Percentiles rank a stretch among this genome's conserved stretches.
Evolutionary conservation across 768 basidiomycete species (phyloP).

Genomic region (Suillus discolor): DNA sequence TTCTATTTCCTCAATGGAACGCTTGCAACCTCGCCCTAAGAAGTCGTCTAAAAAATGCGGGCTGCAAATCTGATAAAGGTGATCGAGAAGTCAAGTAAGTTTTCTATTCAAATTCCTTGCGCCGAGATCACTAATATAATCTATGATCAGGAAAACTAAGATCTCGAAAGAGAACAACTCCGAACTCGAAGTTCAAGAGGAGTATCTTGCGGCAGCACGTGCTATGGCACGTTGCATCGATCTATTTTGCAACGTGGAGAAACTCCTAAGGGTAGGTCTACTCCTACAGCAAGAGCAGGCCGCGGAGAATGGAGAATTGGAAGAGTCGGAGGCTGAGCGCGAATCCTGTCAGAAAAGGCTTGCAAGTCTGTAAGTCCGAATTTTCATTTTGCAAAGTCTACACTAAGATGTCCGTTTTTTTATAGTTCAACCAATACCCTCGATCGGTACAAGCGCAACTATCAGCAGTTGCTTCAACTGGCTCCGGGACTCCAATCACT

Average conservation of each 20-base stretch:
- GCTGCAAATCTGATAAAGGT: neutral
- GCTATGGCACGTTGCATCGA: neutral
- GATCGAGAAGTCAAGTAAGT: neutral
- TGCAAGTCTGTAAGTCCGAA: neutral
- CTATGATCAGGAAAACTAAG: too few species aligned
- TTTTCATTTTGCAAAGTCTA: neutral
- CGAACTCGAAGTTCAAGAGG: too few species aligned
- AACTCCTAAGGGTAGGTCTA: neutral
- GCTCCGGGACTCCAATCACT: neutral
- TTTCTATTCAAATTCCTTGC: neutral
- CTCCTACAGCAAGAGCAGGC: neutral
- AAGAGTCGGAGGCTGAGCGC: neutral
- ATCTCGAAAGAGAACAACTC: too few species aligned
- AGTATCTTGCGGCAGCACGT: too few species aligned
- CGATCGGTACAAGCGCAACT: neutral
- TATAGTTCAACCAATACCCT: neutral
- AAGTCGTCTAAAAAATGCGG: too few species aligned
- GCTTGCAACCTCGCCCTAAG: too few species aligned
- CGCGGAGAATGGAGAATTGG: neutral
- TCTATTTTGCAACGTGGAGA: slow-evolving; percentile 3
- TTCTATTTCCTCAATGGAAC: too few species aligned
- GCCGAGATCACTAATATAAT: too few species aligned
- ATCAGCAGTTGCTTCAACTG: slow-evolving; percentile 2
- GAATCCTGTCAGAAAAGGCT: neutral
- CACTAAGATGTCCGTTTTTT: neutral